These are phyloP conservation scores for Irpex sp. DNA, from an alignment of 1,284 basidiomycete genomes.

Conservation along the genomic window DNA sequence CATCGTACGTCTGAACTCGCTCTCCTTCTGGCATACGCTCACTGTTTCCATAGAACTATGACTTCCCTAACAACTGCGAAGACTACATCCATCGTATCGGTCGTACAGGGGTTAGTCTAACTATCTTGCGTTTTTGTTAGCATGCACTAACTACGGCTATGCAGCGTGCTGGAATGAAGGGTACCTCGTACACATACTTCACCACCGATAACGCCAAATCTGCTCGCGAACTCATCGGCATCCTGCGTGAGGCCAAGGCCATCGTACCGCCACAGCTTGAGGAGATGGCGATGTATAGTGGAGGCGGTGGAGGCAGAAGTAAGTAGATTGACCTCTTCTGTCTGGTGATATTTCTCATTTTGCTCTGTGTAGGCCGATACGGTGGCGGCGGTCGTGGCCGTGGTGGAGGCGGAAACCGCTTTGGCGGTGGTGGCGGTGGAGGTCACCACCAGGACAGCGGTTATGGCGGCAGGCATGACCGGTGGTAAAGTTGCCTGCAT, in stretches of 20 bases:
- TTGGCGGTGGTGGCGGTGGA: slow-evolving; percentile 26
- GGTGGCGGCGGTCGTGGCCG: slow-evolving; percentile 25
- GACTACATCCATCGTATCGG: slow-evolving; percentile 95
- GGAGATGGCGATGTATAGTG: slow-evolving; percentile 89
- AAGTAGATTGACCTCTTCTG: slow-evolving; percentile 10
- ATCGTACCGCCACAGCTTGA: slow-evolving; percentile 86
- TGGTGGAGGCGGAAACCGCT: slow-evolving; percentile 33
- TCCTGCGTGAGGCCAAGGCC: slow-evolving; percentile 90
- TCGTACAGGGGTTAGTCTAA: slow-evolving; percentile 69
- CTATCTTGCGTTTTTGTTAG: background rate
- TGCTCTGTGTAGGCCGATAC: slow-evolving; percentile 23
- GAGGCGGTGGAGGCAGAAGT: slow-evolving; percentile 75
- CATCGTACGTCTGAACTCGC: slow-evolving; percentile 56
- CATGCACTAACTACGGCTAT: slow-evolving; percentile 8
- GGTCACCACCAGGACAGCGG: slow-evolving; percentile 24
- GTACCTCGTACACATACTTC: slow-evolving; percentile 95
- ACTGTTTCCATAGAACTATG: slow-evolving; percentile 71
- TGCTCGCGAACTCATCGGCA: slow-evolving; percentile 87
- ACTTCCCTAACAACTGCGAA: slow-evolving; percentile 96
- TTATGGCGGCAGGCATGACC: slow-evolving; percentile 26
- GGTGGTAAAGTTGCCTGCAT: slow-evolving; percentile 22
- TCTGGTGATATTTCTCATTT: background rate
- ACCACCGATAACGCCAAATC: slow-evolving; percentile 93
- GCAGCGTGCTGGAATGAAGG: slow-evolving; percentile 85
- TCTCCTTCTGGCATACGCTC: slow-evolving; percentile 17